These are phyloP conservation scores for Xylaria flabelliformis DNA, from an alignment of 495 filamentous ascomycete species.

Conservation along the genomic window DNA sequence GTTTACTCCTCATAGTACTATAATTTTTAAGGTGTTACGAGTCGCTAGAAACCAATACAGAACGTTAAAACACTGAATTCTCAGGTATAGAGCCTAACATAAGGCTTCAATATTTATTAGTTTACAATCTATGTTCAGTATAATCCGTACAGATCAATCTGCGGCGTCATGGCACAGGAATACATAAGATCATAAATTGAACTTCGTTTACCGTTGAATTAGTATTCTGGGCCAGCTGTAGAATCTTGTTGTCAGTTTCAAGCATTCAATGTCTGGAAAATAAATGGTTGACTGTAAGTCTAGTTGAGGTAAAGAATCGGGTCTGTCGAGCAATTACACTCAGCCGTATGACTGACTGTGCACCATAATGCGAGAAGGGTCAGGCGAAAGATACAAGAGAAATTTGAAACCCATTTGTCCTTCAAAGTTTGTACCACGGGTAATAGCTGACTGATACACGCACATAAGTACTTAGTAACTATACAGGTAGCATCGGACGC, in stretches of 20 bases:
- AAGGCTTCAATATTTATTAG: not conserved
- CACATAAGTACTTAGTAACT: not conserved
- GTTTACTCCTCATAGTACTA: not conserved
- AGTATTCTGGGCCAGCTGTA: not conserved
- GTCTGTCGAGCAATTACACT: not conserved
- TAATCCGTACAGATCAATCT: not conserved
- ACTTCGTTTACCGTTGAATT: not conserved
- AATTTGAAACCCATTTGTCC: not conserved
- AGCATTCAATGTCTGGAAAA: not conserved
- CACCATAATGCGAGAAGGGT: not conserved
- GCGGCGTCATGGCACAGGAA: not conserved
- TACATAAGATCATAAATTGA: not conserved
- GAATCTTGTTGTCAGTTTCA: not conserved
- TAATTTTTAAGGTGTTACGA: not conserved
- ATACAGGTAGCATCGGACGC: not conserved
- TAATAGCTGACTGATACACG: not conserved
- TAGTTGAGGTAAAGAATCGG: not conserved
- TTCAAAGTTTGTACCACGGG: not conserved
- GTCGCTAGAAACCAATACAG: not conserved
- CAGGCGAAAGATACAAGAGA: not conserved
- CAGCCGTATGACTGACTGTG: not conserved
- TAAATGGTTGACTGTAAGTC: not conserved
- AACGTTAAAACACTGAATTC: not conserved
- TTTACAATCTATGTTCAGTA: not conserved
- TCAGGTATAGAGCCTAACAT: not conserved